A percentile compares a stretch with the other conserved stretches of the same genome.
These are phyloP conservation scores for Acanthamoeba healyi DNA, from an alignment of 208 protist genomes.

Conservation along the genomic window DNA sequence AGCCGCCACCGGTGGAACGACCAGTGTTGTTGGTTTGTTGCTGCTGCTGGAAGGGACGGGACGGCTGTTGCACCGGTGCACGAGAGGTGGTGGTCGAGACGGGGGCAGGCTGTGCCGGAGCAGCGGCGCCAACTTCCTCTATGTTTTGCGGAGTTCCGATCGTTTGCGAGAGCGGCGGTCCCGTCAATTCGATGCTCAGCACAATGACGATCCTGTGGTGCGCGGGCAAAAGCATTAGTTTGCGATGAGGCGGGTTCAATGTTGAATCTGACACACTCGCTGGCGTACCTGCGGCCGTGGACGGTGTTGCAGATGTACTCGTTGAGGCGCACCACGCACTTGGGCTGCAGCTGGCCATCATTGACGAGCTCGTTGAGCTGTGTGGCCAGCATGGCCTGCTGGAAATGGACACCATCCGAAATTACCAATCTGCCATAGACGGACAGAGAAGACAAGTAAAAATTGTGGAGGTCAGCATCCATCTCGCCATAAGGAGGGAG, in stretches of 20 bases:
- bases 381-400: conserved; percentile 81
- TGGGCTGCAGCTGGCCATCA: conserved; percentile 33
- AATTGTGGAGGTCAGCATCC: neutral
- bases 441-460: too few species aligned
- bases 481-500: too few species aligned
- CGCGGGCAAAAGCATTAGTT: neutral
- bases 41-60: neutral
- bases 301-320: conserved; percentile 81
- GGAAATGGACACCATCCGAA: conserved; percentile 77
- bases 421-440: conserved; percentile 66
- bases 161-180: neutral
- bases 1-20: neutral
- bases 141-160: conserved; percentile 38
- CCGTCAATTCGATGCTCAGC: neutral
- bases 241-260: too few species aligned
- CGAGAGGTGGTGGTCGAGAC: neutral
- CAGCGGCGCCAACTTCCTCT: neutral
- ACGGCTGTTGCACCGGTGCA: neutral
- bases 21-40: neutral
- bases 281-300: conserved; percentile 9
- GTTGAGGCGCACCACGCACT: conserved; percentile 69
- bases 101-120: neutral
- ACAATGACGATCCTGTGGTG: conserved; percentile 30
- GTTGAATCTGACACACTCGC: too few species aligned
- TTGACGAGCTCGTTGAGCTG: conserved; percentile 80